These are phyloP conservation scores for Alternaria novae-zelandiae DNA, from an alignment of 2,329 filamentous ascomycete species.

Conservation along the genomic window DNA sequence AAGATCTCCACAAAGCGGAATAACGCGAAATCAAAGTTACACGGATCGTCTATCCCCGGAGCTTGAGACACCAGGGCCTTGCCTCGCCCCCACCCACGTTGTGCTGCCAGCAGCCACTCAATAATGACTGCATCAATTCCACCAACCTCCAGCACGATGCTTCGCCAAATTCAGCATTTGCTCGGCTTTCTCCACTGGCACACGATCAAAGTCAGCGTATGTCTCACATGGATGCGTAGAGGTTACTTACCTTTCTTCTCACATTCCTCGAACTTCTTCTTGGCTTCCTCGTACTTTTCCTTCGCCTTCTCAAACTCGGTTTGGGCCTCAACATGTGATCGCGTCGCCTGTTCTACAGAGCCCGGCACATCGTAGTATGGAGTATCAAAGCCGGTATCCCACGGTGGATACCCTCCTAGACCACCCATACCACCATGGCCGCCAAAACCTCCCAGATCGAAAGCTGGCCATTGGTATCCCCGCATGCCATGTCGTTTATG, in stretches of 20 bases:
- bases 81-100: background rate
- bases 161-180: conserved; percentile 13
- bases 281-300: conserved; percentile 21
- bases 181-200: conserved; percentile 15
- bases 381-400: background rate
- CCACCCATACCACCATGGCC: background rate
- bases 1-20: background rate
- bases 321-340: conserved; percentile 19
- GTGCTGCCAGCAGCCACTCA: background rate
- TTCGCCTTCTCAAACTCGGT: conserved; percentile 17
- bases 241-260: conserved; percentile 16
- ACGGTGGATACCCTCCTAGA: background rate
- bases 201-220: background rate
- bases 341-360: conserved; percentile 23
- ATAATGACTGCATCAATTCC: background rate
- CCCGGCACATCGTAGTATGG: background rate
- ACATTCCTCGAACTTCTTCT: conserved; percentile 23
- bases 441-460: background rate
- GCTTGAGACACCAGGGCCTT: background rate
- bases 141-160: background rate
- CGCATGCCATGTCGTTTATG: background rate
- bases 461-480: background rate
- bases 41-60: background rate
- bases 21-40: background rate
- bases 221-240: background rate